Conservation (phyloP, 2,329 filamentous ascomycete species). For the Trichoderma arundinaceum region DNA sequence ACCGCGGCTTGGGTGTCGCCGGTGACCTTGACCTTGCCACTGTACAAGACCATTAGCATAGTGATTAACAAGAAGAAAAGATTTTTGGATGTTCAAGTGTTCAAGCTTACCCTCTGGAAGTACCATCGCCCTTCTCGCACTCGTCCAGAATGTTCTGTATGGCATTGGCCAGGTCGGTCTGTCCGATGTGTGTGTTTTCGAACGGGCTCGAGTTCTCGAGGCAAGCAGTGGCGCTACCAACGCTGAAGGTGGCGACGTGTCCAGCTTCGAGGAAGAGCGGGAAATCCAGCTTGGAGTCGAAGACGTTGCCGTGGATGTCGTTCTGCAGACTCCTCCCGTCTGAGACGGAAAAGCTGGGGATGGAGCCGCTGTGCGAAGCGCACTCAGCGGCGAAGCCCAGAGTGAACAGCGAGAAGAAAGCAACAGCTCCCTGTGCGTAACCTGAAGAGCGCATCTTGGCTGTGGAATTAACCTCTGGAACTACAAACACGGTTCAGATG, state of each 20-base stretch:
- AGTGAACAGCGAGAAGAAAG: conserved; percentile 19
- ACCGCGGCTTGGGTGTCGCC: conserved; percentile 10
- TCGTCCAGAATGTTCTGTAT: conserved; percentile 16
- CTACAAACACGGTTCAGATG: not conserved
- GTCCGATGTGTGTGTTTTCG: conserved; percentile 3
- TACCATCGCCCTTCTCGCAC: conserved; percentile 9
- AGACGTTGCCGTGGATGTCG: conserved; percentile 21
- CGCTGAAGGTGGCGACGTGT: conserved; percentile 12
- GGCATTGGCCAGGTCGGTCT: conserved; percentile 8
- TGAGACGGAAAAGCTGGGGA: conserved; percentile 15
- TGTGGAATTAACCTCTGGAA: no score
- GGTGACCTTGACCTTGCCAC: conserved; percentile 6
- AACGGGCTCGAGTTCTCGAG: conserved; percentile 3
- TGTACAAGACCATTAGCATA: not conserved
- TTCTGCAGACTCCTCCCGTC: conserved; percentile 11
- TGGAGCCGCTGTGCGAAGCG: not conserved
- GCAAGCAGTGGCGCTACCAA: conserved; percentile 18
- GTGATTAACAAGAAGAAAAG: not conserved
- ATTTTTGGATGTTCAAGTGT: not conserved
- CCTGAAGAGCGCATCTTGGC: conserved; percentile 11
- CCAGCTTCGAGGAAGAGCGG: not conserved
- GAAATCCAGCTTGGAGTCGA: not conserved
- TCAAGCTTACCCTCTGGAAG: conserved; percentile 5
- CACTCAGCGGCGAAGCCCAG: conserved; percentile 9
- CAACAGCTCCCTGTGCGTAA: not conserved